These are phyloP conservation scores for Skeletonema marinoi DNA, from an alignment of 108 stramenopile species.

Conservation along the genomic window DNA sequence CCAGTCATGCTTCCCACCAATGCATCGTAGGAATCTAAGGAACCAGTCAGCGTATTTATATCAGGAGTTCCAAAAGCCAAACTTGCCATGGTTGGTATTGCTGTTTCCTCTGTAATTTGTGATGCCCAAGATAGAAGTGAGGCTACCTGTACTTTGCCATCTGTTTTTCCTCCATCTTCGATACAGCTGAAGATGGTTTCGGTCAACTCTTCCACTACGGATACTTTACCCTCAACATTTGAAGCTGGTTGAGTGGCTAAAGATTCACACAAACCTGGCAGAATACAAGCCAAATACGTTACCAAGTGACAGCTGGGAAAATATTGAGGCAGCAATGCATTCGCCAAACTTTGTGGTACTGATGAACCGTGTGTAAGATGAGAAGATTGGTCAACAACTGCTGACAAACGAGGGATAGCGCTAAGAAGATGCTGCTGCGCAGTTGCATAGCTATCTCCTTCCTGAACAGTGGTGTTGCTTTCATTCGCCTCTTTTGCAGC, in stretches of 20 bases:
- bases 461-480: background rate
- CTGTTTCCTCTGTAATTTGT: slow-evolving; percentile 18
- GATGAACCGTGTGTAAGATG: slow-evolving; percentile 23
- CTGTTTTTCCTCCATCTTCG: background rate
- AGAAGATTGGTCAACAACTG: slow-evolving; percentile 28
- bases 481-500: slow-evolving; percentile 25
- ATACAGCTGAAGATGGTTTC: slow-evolving; percentile 12
- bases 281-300: slow-evolving; percentile 57
- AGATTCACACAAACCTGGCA: slow-evolving; percentile 57
- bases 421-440: slow-evolving; percentile 29
- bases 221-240: background rate
- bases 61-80: slow-evolving; percentile 53
- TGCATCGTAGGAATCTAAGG: slow-evolving; percentile 35
- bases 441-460: background rate
- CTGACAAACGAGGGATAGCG: slow-evolving; percentile 31
- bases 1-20: slow-evolving; percentile 22
- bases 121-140: slow-evolving; percentile 34
- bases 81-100: slow-evolving; percentile 49
- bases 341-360: slow-evolving; percentile 56
- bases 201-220: slow-evolving; percentile 17
- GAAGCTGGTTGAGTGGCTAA: slow-evolving; percentile 8
- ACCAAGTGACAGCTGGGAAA: slow-evolving; percentile 64
- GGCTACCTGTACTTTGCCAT: background rate
- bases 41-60: slow-evolving; percentile 24
- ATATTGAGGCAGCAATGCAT: slow-evolving; percentile 60